These are phyloP conservation scores for Acorus calamus DNA, from an alignment of 106 monocot genomes.

Conservation along the genomic window DNA sequence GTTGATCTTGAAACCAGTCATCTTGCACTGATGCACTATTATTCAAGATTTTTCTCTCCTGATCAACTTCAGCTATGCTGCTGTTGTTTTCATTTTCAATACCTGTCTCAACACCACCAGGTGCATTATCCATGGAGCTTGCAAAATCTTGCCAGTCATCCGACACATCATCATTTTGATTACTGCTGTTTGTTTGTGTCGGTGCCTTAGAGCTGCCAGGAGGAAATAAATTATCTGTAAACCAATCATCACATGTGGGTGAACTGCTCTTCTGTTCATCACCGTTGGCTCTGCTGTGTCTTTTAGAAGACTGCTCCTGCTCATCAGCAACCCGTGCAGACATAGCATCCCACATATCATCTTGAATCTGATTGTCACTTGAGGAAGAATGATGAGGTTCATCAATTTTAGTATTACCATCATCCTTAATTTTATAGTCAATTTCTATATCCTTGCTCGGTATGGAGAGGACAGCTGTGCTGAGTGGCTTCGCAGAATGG, in stretches of 20 bases:
- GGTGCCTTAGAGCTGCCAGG: conserved; percentile 6
- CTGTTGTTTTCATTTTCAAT: background rate
- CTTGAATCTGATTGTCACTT: conserved; percentile 7
- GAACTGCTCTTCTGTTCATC: conserved; percentile 9
- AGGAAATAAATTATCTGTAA: conserved; percentile 13
- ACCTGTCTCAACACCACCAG: no score
- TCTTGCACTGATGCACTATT: no score
- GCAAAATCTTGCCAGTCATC: conserved; percentile 40
- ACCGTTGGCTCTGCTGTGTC: background rate
- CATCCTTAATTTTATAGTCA: background rate
- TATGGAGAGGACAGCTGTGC: background rate
- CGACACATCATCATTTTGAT: conserved; percentile 27
- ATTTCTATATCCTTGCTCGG: conserved; percentile 1
- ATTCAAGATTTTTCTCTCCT: no score
- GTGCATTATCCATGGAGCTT: no score
- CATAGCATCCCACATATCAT: conserved; percentile 22
- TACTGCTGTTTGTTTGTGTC: conserved; percentile 2
- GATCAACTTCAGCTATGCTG: no score
- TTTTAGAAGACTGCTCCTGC: conserved; percentile 10
- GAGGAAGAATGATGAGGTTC: conserved; percentile 2
- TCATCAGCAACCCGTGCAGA: conserved; percentile 1
- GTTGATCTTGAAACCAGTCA: no score
- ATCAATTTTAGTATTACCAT: conserved; percentile 3
- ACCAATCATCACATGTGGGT: background rate
- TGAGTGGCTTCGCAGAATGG: background rate